Evolutionary conservation across 805 yeast species (phyloP), one percentile per base, ranked within the genome.

Genomic region (Saturnispora gosingensis): DNA sequence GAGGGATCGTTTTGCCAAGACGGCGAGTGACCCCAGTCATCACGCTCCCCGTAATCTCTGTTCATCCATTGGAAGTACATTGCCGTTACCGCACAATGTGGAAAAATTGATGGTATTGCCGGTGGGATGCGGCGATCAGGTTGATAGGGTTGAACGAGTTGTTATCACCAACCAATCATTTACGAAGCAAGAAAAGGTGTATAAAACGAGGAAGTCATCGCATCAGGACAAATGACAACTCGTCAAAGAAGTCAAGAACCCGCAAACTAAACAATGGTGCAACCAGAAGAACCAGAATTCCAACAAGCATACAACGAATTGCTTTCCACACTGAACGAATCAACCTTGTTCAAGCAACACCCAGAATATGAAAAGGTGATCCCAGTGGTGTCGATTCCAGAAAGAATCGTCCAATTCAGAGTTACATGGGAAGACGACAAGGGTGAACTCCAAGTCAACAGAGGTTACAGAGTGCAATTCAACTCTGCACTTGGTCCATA

Each of bases 401-500:
- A 91, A 78, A 84, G 98, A 74, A 76, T 89, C 64, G 82, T 93
- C 68, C 97, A 89, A 73, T 91, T 91, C 85, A 85, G 98, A 76
- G 98, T 93, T 53, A 80, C 85, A 52, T 91, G 99, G 99, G 97
- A 93, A 75, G 88, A 91, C 69, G 99, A 93, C 76, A 75, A 82
- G 62, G 96, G 96, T 63, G 83, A 78, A 65, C 75, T 87, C 67
- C 91, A 89, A 76, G 95, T 91, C 60, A 93, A 93, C 83, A 81
- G 89, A 61, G 99, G 98, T 71, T 91, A 80, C 89, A 82, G 99
- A 76, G 97, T 91, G 58, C 99, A 91, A 77, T 91, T 88, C 81
- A 91, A 89, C 83, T 88, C 97, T 52, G 95, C 97, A 52, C 79
- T 93, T 60, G 99, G 99, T 69, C 99, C 99, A 63, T 91, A 88